phyloP scores from a whole-genome alignment of 345 rosid species.

The Reutealis trisperma region DNA sequence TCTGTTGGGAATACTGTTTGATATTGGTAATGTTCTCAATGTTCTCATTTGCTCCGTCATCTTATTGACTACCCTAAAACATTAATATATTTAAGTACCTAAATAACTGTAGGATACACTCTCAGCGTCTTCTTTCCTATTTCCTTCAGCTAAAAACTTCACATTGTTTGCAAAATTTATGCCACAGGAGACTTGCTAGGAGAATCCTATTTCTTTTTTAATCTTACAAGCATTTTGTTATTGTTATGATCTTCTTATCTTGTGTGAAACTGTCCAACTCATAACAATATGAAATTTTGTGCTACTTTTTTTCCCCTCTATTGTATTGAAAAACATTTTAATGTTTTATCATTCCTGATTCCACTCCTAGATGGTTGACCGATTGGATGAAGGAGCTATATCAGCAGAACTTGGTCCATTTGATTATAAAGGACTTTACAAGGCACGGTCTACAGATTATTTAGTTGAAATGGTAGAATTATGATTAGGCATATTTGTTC shows the following conservation, averaged over 20 bases:
- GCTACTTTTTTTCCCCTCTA: neutral
- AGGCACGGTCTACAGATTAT: conserved; percentile 49
- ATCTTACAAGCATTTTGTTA: neutral
- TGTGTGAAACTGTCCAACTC: conserved; percentile 1
- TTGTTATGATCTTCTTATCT: neutral
- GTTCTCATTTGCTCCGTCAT: neutral
- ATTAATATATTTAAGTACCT: neutral
- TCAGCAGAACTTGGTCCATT: conserved; percentile 69
- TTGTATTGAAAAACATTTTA: neutral
- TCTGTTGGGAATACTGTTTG: neutral
- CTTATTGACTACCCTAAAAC: neutral
- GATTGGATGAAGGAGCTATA: conserved; percentile 85
- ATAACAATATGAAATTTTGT: neutral
- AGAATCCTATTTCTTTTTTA: neutral
- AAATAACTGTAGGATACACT: neutral
- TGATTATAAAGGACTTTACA: conserved; percentile 86
- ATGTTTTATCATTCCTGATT: conserved; percentile 12
- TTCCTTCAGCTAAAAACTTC: no score
- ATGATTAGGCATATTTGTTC: conserved; percentile 13
- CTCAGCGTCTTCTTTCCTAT: neutral
- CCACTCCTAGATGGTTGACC: conserved; percentile 78
- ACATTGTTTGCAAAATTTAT: neutral
- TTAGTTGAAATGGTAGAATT: conserved; percentile 11
- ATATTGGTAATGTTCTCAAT: neutral
- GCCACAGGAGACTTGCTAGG: neutral